These are phyloP conservation scores for Leptodermis oblonga DNA, from an alignment of 257 asterid genomes.

Conservation along the genomic window DNA sequence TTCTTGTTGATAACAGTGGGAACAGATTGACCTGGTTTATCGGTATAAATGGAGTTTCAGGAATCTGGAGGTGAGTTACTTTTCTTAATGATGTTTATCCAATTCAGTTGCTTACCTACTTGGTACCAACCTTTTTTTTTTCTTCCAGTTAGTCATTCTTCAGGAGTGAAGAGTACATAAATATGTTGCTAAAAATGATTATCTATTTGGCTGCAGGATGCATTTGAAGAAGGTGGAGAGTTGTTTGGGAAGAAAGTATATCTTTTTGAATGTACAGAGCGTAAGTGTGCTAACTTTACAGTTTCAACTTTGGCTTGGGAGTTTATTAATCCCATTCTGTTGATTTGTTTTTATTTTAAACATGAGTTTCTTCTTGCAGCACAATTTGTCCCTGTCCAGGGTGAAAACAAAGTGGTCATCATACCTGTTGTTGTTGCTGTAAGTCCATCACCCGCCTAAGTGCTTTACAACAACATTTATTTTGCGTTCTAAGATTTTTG, in stretches of 20 bases:
- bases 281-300: conserved; percentile 51
- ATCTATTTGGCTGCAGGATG: conserved; percentile 48
- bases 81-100: background rate
- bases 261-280: conserved; percentile 88
- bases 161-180: background rate
- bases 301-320: conserved; percentile 2
- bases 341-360: background rate
- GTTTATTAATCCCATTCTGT: background rate
- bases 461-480: background rate
- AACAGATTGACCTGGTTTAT: conserved; percentile 85
- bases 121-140: background rate
- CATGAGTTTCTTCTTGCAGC: conserved; percentile 42
- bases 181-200: conserved; percentile 9
- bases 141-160: background rate
- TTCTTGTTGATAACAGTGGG: conserved; percentile 64
- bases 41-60: conserved; percentile 80
- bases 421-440: conserved; percentile 80
- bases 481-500: background rate
- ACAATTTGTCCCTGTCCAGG: conserved; percentile 51
- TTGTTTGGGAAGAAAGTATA: conserved; percentile 63
- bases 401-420: conserved; percentile 47
- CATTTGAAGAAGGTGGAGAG: conserved; percentile 89
- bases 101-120: background rate
- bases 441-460: conserved; percentile 29
- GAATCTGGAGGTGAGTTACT: conserved; percentile 66